Percentiles rank a stretch among this genome's conserved stretches.
These are phyloP conservation scores for Penicillium griseofulvum DNA, from an alignment of 2,329 filamentous ascomycete species.

Conservation along the genomic window DNA sequence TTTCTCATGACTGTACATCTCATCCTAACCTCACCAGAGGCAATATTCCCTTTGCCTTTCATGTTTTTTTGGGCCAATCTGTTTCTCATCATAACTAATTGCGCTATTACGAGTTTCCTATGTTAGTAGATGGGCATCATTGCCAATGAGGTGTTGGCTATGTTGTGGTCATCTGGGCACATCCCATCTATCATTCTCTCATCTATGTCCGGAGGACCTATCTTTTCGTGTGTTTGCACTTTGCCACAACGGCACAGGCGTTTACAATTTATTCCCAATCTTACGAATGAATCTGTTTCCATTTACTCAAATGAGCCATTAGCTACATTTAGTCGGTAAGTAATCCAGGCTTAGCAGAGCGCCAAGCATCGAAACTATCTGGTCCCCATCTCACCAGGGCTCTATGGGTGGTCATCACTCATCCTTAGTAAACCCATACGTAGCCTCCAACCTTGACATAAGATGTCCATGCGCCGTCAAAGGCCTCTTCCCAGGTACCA, in stretches of 20 bases:
- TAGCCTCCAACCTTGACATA: constrained; percentile 56
- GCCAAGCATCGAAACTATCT: background rate
- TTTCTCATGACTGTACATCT: constrained; percentile 26
- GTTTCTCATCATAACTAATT: constrained; percentile 22
- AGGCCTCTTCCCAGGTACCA: constrained; percentile 35
- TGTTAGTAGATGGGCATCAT: constrained; percentile 31
- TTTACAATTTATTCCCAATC: constrained; percentile 20
- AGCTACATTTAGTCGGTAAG: background rate
- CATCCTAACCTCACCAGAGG: constrained; percentile 12
- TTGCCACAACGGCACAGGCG: constrained; percentile 24
- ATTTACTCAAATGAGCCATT: background rate
- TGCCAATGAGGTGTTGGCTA: constrained; percentile 19
- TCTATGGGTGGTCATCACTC: background rate
- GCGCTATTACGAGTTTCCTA: constrained; percentile 34
- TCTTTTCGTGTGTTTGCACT: constrained; percentile 23
- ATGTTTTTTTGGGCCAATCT: constrained; percentile 11
- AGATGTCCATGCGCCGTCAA: constrained; percentile 61
- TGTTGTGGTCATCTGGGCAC: constrained; percentile 14
- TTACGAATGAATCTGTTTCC: constrained; percentile 16
- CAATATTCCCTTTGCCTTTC: constrained; percentile 7
- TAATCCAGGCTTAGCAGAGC: background rate
- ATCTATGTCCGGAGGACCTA: constrained; percentile 21
- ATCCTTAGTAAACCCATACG: constrained; percentile 50
- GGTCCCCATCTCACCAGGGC: too few species aligned
- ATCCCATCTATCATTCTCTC: constrained; percentile 18